Conservation (phyloP, 2,329 filamentous ascomycete genomes). For the Tolypocladium amazonense region DNA sequence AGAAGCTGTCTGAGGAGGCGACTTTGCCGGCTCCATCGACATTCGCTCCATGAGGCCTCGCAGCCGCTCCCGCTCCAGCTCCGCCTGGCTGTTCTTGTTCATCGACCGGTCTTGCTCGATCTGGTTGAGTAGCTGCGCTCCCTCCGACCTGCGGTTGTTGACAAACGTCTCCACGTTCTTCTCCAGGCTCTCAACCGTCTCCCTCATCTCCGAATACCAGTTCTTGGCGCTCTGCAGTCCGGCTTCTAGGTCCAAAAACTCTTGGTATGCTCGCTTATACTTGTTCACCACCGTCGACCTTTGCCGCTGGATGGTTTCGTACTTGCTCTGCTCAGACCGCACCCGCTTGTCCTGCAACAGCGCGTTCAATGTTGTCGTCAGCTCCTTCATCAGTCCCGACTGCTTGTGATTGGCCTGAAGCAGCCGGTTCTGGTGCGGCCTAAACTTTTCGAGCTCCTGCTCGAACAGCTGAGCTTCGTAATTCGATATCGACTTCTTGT, state of each 20-base stretch:
- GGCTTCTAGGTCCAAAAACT: constrained; percentile 80
- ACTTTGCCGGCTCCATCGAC: constrained; percentile 60
- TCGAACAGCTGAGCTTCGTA: constrained; percentile 91
- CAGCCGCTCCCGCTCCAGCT: constrained; percentile 78
- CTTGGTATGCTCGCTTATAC: constrained; percentile 86
- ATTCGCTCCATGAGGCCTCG: constrained; percentile 90
- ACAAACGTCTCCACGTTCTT: constrained; percentile 98
- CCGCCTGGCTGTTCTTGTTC: constrained; percentile 51
- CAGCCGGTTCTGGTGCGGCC: constrained; percentile 82
- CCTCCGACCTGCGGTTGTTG: constrained; percentile 85
- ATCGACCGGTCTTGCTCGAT: constrained; percentile 72
- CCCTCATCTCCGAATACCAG: constrained; percentile 94
- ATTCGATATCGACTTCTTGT: constrained; percentile 92
- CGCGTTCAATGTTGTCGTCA: constrained; percentile 77
- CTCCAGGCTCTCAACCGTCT: constrained; percentile 81
- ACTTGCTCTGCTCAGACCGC: constrained; percentile 87
- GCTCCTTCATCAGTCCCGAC: constrained; percentile 84
- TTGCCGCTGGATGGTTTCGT: constrained; percentile 78
- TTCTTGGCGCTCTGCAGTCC: constrained; percentile 80
- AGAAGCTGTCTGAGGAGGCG: constrained; percentile 18
- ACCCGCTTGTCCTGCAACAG: constrained; percentile 91
- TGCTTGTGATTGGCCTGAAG: constrained; percentile 95
- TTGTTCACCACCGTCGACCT: constrained; percentile 69
- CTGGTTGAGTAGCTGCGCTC: constrained; percentile 75
- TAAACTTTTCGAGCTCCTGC: constrained; percentile 93